A percentile compares a stretch with the other conserved stretches of the same genome.
Evolutionary conservation across 768 basidiomycete genomes (phyloP).

Genomic region (Pleurotus djamor): DNA sequence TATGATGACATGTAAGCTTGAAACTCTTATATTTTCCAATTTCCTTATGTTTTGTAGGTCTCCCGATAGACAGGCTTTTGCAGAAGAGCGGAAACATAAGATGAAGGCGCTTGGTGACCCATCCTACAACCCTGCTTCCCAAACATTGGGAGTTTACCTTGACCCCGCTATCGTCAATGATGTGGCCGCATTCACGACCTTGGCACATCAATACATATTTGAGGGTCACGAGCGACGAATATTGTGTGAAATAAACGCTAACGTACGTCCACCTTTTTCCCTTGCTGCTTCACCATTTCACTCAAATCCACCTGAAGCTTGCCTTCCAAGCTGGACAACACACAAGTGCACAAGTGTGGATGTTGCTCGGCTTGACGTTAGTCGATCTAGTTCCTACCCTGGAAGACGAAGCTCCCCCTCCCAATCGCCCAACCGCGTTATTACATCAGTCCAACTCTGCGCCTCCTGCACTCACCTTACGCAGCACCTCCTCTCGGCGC

Average conservation of each 20-base stretch:
- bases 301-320: slow-evolving; percentile 29
- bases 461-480: slow-evolving; percentile 32
- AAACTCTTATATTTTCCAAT: background rate
- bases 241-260: slow-evolving; percentile 62
- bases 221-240: slow-evolving; percentile 40
- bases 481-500: slow-evolving; percentile 20
- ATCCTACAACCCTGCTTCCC: slow-evolving; percentile 44
- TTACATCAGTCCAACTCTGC: slow-evolving; percentile 34
- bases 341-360: slow-evolving; percentile 65
- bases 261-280: slow-evolving; percentile 23
- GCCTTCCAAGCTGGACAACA: slow-evolving; percentile 59
- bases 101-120: slow-evolving; percentile 63
- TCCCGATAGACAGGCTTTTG: slow-evolving; percentile 29
- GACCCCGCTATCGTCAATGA: slow-evolving; percentile 34
- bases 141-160: slow-evolving; percentile 56
- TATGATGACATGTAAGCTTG: slow-evolving; percentile 74
- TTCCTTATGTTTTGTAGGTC: slow-evolving; percentile 22
- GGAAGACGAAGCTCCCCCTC: slow-evolving; percentile 17
- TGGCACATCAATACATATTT: slow-evolving; percentile 66
- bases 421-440: slow-evolving; percentile 11
- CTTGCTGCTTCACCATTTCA: background rate
- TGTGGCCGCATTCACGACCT: slow-evolving; percentile 45
- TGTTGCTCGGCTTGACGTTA: slow-evolving; percentile 57
- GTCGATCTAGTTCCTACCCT: slow-evolving; percentile 42
- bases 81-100: slow-evolving; percentile 30